Conservation (phyloP, 352 stramenopile species). For the Pythium brachiatum region DNA sequence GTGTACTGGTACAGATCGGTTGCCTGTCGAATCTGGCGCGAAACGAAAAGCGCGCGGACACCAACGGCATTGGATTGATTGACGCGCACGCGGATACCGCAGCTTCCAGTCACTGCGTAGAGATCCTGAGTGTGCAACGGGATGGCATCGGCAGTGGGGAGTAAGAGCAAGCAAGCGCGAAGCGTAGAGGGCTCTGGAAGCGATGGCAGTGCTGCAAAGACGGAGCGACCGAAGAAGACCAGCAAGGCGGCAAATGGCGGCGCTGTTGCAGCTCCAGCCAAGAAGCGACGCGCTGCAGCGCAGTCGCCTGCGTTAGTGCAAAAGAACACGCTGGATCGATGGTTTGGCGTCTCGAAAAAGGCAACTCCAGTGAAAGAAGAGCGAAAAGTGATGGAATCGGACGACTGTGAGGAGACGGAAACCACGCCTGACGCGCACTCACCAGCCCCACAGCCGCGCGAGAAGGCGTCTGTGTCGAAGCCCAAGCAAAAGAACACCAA, state of each 20-base stretch:
- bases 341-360: conserved; percentile 45
- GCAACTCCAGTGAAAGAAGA: background rate
- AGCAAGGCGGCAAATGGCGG: background rate
- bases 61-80: background rate
- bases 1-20: background rate
- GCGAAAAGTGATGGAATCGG: background rate
- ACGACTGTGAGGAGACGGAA: conserved; percentile 8
- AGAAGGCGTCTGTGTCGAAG: conserved; percentile 10
- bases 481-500: conserved; percentile 30
- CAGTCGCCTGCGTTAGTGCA: conserved; percentile 24
- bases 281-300: conserved; percentile 3
- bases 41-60: conserved; percentile 14
- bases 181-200: background rate
- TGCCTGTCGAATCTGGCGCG: conserved; percentile 15
- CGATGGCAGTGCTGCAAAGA: background rate
- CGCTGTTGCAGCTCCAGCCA: background rate
- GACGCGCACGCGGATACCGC: background rate
- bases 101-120: background rate
- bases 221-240: conserved; percentile 2
- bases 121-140: background rate
- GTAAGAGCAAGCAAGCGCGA: background rate
- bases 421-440: background rate
- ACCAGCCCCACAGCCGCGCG: background rate
- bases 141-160: background rate
- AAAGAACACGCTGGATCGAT: conserved; percentile 53